Base-by-base conservation (phyloP, 2,329 filamentous ascomycete species). In the Pseudocercospora crystallina region DNA sequence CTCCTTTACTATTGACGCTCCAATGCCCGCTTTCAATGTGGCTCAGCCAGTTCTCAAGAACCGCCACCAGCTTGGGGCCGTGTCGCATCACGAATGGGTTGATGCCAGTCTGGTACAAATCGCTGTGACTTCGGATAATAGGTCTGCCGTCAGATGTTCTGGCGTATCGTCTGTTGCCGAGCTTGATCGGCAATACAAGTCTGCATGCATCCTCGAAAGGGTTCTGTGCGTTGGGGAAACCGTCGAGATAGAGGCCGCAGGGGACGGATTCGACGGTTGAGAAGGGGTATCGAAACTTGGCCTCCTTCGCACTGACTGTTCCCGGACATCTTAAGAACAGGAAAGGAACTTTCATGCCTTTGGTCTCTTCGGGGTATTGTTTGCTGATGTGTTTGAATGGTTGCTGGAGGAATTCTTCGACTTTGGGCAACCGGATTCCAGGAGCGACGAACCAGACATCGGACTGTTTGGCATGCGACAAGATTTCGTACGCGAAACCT, bases 201-300 rank as follows among this genome's bases (percentile, higher is more conserved):
- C 64, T 56, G 44, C 65, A 68, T 5, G 62, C 64, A 46, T 69
- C 66, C 32, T 69, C 65, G 49, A 68, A 68, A 5, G 66, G 64
- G 33, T 68, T 67, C 32, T 64, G 59, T 2, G 63, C 64, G 35
- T 65, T 65, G 3, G 63, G 63, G 42, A 67, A 64, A 5, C 61
- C 61, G 43, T 69, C 66, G 2, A 69, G 62, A 39, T 69, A 69
- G 2, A 69, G 54, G 5, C 66, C 66, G 48, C 65, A 67, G n/a
- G 66, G 65, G 2, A 68, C 65, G 2, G 53, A 49, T 9, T 66
- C 61, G 10, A 66, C 53, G 0, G 64, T 66, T 4, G 61, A 65
- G 43, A 65, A 68, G 0, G 65, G 65, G 35, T 61, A 68, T 36
- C 65, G 61, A 51, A 68, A 68, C 32, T 68, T 66, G 13, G 64